These are phyloP conservation scores for Phylloporus sp. DNA, from an alignment of 768 basidiomycete genomes.

Conservation along the genomic window DNA sequence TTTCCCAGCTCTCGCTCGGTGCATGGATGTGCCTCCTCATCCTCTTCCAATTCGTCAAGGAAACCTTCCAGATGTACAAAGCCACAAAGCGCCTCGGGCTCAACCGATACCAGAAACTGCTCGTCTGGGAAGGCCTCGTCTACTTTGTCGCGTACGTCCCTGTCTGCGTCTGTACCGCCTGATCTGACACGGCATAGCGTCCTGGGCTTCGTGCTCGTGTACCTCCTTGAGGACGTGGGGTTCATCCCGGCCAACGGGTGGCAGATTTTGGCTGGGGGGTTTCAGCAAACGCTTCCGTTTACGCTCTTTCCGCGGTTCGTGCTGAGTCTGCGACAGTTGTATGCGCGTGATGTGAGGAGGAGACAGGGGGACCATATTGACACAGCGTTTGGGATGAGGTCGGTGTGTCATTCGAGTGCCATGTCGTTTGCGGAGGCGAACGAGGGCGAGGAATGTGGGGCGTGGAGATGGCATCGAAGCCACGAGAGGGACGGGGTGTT, in stretches of 20 bases:
- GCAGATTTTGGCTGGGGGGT: background rate
- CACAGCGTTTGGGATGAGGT: background rate
- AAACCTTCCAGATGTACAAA: background rate
- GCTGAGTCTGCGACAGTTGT: background rate
- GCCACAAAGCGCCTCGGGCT: background rate
- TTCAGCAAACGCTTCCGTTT: background rate
- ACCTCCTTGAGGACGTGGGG: background rate
- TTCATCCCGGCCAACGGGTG: background rate
- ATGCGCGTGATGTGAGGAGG: background rate
- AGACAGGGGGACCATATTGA: no score
- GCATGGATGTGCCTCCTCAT: background rate
- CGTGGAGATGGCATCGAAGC: no score
- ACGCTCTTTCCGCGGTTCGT: background rate
- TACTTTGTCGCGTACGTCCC: background rate
- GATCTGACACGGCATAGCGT: background rate
- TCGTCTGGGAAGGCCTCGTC: background rate
- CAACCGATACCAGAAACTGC: background rate
- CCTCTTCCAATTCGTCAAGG: background rate
- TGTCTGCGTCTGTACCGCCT: no score
- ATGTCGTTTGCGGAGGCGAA: no score
- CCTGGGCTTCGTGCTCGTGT: background rate
- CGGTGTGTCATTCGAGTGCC: no score
- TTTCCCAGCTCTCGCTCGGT: background rate
- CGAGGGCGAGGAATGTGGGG: no score
- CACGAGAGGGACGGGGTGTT: no score